Base-by-base conservation (phyloP, 176 grass and related monocot species). In the Oryza glumipatula region DNA sequence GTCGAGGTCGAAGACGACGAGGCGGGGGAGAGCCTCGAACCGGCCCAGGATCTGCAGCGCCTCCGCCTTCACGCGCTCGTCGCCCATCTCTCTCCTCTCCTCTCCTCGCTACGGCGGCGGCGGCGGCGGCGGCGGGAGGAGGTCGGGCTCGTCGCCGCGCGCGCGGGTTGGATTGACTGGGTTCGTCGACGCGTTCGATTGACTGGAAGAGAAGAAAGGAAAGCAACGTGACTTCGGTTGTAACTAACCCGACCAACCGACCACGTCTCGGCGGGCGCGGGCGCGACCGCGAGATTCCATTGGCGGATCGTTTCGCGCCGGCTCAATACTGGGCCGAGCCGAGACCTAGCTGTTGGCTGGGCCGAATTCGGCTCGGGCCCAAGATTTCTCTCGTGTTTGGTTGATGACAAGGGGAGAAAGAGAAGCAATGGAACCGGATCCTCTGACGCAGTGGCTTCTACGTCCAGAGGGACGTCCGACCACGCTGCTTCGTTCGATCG, bases 1-100 rank as follows among this genome's bases (percentile, higher is more conserved):
- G 83, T 98, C 93, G 80, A 98, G 96, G 76, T 98, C 93, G 87
- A 98, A 98, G 72, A 98, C 89, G 72, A 98, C 91, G 80, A 95
- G 88, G 66, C 89, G 88, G 13, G 96, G 96, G 6, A 95, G 86
- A 21, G 76, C 88, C 79, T 95, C 80, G 82, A 92, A 88, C 39
- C 90, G 49, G 36, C 83, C 91, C 38, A 95, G 76, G 68, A 93
- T 94, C 70, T 89, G 80, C 56, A 95, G 91, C 65, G 96, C 93
- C 83, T 95, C 89, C 80, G 87, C 87, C 80, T 95, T 94, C 88
- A 92, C 80, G 56, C 82, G 83, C 80, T 93, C 91, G 51, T 92
- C 84, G 0, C 82, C 87, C 95, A 93, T 93, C 78, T 24, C 19
- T 19, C 7, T 14, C 39, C 65, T 38, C 76, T 74, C 33, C 19